A percentile compares a stretch with the other conserved stretches of the same genome.
Evolutionary conservation across 2,329 filamentous ascomycete genomes (phyloP).

Genomic region (Ascosphaera apis): DNA sequence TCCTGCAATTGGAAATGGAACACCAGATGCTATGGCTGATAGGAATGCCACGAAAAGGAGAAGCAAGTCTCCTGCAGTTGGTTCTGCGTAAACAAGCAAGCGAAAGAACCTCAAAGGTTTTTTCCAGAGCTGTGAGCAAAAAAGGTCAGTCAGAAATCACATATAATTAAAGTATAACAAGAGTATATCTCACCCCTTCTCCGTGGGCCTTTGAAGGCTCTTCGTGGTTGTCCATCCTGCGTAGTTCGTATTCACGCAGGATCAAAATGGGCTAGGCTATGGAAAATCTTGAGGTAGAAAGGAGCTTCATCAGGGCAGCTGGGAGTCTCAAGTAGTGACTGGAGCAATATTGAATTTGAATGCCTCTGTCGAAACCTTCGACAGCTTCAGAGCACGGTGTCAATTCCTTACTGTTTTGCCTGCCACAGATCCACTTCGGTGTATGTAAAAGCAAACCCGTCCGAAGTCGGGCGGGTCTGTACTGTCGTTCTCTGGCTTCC

Average conservation of each 20-base stretch:
- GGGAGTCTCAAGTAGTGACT: not conserved
- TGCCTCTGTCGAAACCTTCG: not conserved
- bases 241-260: not conserved
- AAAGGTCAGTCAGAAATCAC: not conserved
- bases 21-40: constrained; percentile 11
- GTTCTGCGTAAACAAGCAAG: constrained; percentile 6
- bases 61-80: constrained; percentile 5
- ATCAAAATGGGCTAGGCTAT: too few species aligned
- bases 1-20: constrained; percentile 12
- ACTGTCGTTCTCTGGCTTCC: not conserved
- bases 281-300: not conserved
- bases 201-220: not conserved
- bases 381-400: not conserved
- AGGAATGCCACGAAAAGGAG: constrained; percentile 8
- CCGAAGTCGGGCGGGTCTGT: not conserved
- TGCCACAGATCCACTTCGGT: not conserved
- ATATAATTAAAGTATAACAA: not conserved
- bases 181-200: not conserved
- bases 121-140: not conserved
- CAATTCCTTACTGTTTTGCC: not conserved
- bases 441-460: not conserved
- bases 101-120: constrained; percentile 3
- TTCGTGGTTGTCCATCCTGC: not conserved
- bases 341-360: not conserved
- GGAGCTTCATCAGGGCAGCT: not conserved